Evolutionary conservation across 768 basidiomycete species (phyloP).

Genomic region (Mycena capillaripes): DNA sequence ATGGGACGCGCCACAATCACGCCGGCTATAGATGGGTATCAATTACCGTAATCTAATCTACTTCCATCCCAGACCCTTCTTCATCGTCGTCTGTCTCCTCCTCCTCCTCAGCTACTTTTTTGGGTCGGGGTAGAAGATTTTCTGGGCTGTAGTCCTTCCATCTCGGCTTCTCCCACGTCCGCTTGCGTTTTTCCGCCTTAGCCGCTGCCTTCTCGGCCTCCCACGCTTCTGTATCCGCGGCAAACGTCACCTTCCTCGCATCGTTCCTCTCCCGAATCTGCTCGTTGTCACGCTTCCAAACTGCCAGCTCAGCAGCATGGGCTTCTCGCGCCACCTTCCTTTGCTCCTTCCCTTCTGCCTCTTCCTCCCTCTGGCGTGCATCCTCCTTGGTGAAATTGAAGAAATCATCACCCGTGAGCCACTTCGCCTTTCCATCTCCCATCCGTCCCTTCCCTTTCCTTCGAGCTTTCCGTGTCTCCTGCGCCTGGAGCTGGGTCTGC

Average conservation of each 20-base stretch:
- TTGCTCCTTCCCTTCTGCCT: neutral
- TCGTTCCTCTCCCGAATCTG: neutral
- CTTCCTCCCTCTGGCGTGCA: neutral
- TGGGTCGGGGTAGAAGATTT: neutral
- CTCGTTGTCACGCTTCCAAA: neutral
- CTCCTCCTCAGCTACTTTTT: neutral
- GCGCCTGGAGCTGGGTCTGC: slow-evolving; percentile 5
- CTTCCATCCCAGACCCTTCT: neutral
- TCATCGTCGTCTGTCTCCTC: neutral
- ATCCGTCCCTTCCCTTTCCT: neutral
- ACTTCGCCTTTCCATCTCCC: slow-evolving; percentile 4
- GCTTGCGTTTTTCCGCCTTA: neutral
- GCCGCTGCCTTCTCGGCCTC: neutral
- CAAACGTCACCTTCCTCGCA: neutral
- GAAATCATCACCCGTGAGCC: neutral
- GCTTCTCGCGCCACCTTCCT: neutral
- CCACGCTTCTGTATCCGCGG: neutral
- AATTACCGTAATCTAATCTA: neutral
- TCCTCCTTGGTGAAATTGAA: neutral
- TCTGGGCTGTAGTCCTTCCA: neutral
- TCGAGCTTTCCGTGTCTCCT: neutral
- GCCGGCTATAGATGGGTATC: no score
- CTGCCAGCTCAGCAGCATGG: slow-evolving; percentile 1
- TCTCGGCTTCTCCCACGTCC: neutral
- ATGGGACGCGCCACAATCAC: neutral